Base-by-base conservation (phyloP, 2,329 filamentous ascomycete genomes). In the Iodosphaeria phyllophila region DNA sequence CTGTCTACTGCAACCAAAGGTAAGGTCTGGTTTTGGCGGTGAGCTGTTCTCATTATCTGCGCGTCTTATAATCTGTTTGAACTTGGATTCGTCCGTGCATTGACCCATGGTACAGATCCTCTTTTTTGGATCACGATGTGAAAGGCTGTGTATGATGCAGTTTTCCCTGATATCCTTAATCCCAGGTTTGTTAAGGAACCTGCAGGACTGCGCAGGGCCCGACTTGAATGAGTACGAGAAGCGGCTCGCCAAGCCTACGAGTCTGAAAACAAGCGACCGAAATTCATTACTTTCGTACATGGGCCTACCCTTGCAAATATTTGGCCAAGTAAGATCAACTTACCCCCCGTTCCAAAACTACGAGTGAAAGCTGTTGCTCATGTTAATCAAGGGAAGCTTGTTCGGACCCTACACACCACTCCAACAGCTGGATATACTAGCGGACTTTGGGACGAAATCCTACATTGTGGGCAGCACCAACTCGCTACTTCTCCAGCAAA, bases 381-480 rank as follows among this genome's bases (percentile, higher is more conserved):
- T 10, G 20, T 27, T 11, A 18, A 23, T 20, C 32, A 83, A 72
- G n/a, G 89, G 89, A 31, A 89, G 82, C 44, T 64, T 98, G 30
- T 95, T 93, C 44, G 86, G 89, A 3, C 89, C 89, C 1, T 98
- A 98, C 44, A 98, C 89, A 1, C 89, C 89, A 11, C 58, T 98
- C 11, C 89, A 98, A 49, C 84, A 93, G 51, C 70, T 98, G 28
- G 86, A 98, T 46, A 65, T 93, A 37, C 64, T 98, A 20, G 86
- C 86, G 26, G 86, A 95, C 50, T 73, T 82, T 38, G 79, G 82
- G 20, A 95, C 89, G 12, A 95, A 92, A 52, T 93, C 86, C 2
- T 98, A 95, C 41, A 77, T 98, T 27, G 84, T 98, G 29, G 89
- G 89, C 33, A 93, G 84, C 36, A 98, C 89, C 18, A 98, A 98